These are phyloP conservation scores for Mortierella sp. DNA, from an alignment of 371 early-diverging fungal genomes.

Conservation along the genomic window DNA sequence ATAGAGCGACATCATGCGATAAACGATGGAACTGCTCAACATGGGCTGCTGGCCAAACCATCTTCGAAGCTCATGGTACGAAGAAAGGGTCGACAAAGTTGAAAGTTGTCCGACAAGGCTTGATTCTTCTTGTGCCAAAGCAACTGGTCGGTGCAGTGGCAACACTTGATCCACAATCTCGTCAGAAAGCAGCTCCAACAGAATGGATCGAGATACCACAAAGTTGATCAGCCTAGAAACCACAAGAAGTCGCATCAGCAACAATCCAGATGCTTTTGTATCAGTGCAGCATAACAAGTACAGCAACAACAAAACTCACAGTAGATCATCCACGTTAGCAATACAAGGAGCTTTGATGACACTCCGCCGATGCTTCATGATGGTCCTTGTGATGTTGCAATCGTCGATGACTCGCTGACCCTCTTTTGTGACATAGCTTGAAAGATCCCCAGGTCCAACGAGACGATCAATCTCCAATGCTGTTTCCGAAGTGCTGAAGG, in stretches of 20 bases:
- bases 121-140: too few species aligned
- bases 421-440: conserved; percentile 1
- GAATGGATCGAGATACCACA: conserved; percentile 3
- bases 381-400: not conserved
- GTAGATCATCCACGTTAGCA: too few species aligned
- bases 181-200: conserved; percentile 3
- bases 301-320: conserved; percentile 3
- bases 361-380: not conserved
- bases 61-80: not conserved
- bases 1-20: not conserved
- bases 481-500: too few species aligned
- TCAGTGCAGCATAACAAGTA: conserved; percentile 1
- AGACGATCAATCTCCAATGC: conserved; percentile 1
- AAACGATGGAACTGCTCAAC: not conserved
- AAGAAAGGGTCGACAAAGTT: not conserved
- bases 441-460: conserved; percentile 10
- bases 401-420: not conserved
- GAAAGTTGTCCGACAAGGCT: not conserved
- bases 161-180: conserved; percentile 10
- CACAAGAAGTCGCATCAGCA: conserved; percentile 4
- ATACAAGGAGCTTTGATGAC: too few species aligned
- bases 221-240: conserved; percentile 16
- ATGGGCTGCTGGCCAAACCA: not conserved
- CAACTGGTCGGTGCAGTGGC: too few species aligned
- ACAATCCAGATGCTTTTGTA: not conserved